These are phyloP conservation scores for Aspergillus sp. DNA, from an alignment of 2,329 filamentous ascomycete species.

Conservation along the genomic window DNA sequence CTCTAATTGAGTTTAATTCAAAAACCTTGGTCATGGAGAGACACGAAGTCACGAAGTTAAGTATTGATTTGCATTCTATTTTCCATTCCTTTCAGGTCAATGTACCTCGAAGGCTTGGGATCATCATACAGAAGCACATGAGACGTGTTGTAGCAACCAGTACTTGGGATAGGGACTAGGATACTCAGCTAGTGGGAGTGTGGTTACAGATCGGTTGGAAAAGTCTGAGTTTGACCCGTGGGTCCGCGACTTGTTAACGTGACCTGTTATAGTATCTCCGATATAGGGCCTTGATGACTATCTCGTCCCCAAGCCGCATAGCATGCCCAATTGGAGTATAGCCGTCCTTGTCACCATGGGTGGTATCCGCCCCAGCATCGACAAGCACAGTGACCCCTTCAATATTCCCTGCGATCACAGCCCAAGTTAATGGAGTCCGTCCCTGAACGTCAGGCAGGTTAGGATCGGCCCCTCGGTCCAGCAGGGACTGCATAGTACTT, in stretches of 20 bases:
- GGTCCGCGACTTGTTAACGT: not conserved
- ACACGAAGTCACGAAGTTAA: too few relatives aligned
- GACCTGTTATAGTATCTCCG: not conserved
- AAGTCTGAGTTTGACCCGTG: too few relatives aligned
- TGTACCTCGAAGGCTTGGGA: too few relatives aligned
- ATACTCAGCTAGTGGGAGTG: too few relatives aligned
- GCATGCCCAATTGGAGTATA: not conserved
- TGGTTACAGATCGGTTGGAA: too few relatives aligned
- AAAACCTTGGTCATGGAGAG: too few relatives aligned
- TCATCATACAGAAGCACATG: too few relatives aligned
- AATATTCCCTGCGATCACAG: not conserved
- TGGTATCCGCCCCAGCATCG: not conserved
- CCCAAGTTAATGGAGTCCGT: not conserved
- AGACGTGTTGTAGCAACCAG: too few relatives aligned
- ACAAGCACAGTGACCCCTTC: not conserved
- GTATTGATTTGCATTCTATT: too few relatives aligned
- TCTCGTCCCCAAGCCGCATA: not conserved
- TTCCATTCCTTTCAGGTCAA: too few relatives aligned
- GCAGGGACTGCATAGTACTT: not conserved
- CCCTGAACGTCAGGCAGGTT: not conserved
- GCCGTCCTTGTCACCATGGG: not conserved
- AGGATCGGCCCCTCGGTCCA: not conserved
- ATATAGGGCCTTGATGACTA: not conserved
- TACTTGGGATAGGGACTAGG: too few relatives aligned
- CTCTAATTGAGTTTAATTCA: too few relatives aligned